Evolutionary conservation across 768 basidiomycete species (phyloP), one percentile per base, ranked within the genome.

Genomic region (Lactarius quietus): DNA sequence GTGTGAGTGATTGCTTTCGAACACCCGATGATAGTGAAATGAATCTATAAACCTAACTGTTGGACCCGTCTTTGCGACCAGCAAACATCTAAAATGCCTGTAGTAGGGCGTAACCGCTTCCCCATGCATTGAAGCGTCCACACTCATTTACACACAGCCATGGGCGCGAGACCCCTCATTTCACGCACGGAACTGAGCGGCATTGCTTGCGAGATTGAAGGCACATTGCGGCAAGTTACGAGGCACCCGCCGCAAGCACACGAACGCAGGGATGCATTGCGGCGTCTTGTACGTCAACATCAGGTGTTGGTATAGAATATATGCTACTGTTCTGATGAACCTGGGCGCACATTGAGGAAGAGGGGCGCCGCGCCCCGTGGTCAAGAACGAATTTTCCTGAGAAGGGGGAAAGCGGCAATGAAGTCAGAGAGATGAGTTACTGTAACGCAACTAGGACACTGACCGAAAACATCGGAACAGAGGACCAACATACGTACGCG

Each of bases 251-350:
- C 31, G 29, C 31, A 31, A 54, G 52, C 52, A 18, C n/a, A 54
- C 23, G 7, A 39, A 39, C 12, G 38, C 38, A 48, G 14, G 26
- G 48, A 17, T 51, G 48, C 48, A 12, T n/a, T 54, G 53, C 53
- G 53, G 53, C 29, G 53, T 20, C 29, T 54, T 31, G 53, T 54
- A 54, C 53, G 53, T n/a, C 31, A 54, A 54, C 18, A 54, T 54
- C 29, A 29, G 29, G 53, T 4, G 53, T 39, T 18, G 28, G 39
- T 23, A 38, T 17, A 35, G 23, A 6, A 26, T 36, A 39, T 12
- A 28, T 9, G 33, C 17, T 39, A 41, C 29, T 59, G 41, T 33
- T 51, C 48, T 51, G 26, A 51, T 51, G 48, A 51, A 23, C 48
- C 26, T 15, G 26, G 23, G 48, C 14, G 26, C 12, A 41, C 20